phyloP scores from a whole-genome alignment of 768 basidiomycete genomes.

The Lyophyllum semitale region DNA sequence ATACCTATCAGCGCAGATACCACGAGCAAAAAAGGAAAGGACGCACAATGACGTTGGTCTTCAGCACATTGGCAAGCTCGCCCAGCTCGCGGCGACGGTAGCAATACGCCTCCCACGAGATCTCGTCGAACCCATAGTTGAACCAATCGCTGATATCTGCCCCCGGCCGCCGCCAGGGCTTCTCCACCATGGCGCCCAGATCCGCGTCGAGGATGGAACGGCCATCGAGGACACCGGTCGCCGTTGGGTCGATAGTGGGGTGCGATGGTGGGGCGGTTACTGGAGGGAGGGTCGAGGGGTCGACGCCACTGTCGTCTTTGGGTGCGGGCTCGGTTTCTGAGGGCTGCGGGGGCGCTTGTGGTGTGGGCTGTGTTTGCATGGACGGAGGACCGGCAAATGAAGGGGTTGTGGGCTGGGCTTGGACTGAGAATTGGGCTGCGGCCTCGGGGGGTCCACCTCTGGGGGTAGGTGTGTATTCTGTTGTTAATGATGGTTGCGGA shows the following conservation, averaged over 20 bases:
- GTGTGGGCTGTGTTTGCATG: constrained; percentile 11
- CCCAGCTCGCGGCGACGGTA: constrained; percentile 81
- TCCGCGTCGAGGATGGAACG: constrained; percentile 87
- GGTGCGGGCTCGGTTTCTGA: constrained; percentile 8
- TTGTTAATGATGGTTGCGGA: constrained; percentile 65
- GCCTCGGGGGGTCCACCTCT: constrained; percentile 46
- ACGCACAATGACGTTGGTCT: constrained; percentile 81
- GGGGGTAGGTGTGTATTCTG: constrained; percentile 79
- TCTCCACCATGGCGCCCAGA: constrained; percentile 69
- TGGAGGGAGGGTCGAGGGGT: constrained; percentile 65
- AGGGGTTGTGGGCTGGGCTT: constrained; percentile 24
- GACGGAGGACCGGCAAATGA: constrained; percentile 19
- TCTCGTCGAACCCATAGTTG: constrained; percentile 98
- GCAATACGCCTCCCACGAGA: constrained; percentile 92
- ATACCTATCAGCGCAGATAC: constrained; percentile 8
- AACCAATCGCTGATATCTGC: constrained; percentile 97
- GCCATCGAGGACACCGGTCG: constrained; percentile 68
- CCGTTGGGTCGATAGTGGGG: constrained; percentile 72
- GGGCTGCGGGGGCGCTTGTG: constrained; percentile 9
- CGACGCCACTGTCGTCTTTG: constrained; percentile 52
- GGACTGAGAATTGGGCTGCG: constrained; percentile 15
- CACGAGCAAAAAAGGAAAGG: not conserved
- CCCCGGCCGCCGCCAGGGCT: constrained; percentile 91
- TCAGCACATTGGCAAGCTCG: constrained; percentile 77
- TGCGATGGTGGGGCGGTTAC: constrained; percentile 77